A percentile compares a stretch with the other conserved stretches of the same genome.
These are phyloP conservation scores for Aspergillus ustus DNA, from an alignment of 2,329 filamentous ascomycete species.

Conservation along the genomic window DNA sequence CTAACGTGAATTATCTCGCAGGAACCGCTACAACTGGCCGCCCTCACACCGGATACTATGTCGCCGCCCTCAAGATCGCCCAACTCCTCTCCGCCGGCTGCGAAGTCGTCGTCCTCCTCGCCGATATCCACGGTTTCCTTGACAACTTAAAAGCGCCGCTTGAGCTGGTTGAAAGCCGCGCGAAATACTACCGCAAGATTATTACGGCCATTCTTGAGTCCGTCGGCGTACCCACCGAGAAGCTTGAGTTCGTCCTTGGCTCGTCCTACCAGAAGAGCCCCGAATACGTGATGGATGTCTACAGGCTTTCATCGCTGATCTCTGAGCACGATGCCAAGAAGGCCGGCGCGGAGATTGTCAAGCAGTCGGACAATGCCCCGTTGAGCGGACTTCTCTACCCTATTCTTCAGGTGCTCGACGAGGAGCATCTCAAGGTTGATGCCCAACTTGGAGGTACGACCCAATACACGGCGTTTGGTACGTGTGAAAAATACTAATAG, in stretches of 20 bases:
- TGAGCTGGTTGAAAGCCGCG: constrained; percentile 81
- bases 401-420: constrained; percentile 87
- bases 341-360: constrained; percentile 91
- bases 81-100: constrained; percentile 85
- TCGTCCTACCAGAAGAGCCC: constrained; percentile 72
- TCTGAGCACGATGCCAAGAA: constrained; percentile 80
- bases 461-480: constrained; percentile 35
- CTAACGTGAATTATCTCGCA: constrained; percentile 10
- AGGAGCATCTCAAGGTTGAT: constrained; percentile 86
- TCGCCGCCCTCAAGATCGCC: constrained; percentile 86
- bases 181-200: constrained; percentile 78
- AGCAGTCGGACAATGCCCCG: constrained; percentile 79
- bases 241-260: constrained; percentile 82
- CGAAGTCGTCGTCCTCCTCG: constrained; percentile 76
- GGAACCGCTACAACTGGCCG: constrained; percentile 8
- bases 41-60: constrained; percentile 36
- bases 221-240: constrained; percentile 77
- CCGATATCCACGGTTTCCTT: constrained; percentile 63
- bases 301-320: constrained; percentile 66
- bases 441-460: constrained; percentile 79
- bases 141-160: constrained; percentile 71
- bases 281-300: constrained; percentile 86
- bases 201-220: constrained; percentile 77
- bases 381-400: constrained; percentile 80
- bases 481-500: neutral